Base-by-base conservation (phyloP, 805 yeast species). In the Groenewaldozyma salmanticensis region DNA sequence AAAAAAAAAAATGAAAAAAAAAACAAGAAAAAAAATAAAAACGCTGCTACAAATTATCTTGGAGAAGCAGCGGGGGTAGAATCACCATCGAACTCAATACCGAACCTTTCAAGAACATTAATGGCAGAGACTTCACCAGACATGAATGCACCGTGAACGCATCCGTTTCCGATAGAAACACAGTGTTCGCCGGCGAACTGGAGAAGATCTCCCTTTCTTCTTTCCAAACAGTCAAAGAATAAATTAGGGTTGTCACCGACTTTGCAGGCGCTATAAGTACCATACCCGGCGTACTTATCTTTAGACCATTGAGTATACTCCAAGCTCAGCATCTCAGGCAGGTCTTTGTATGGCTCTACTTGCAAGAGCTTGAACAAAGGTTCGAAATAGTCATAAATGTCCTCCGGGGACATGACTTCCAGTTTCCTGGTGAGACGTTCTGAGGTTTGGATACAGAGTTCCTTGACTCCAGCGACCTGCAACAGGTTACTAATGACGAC, bases 121-220 rank as follows among this genome's bases (percentile, higher is more conserved):
- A 40, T 44, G 20, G 53, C 53, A 31, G 53, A 46, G 16, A 35
- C 42, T 31, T 49, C 50, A 27, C 53, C 53, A 35, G 45, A 37
- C 13, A 42, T 44, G 33, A 45, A 49, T 18, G 52, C 52, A 24
- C 52, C 52, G 17, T 49, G 51, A 24, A 49, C 52, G 29, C 51
- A 48, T 5, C 52, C 52, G 27, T 46, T 49, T 9, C 49, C 50
- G 20, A 35, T 37, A 18, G 38, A 20, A 5, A 51, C 39, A 19
- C 51, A 47, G 42, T 57, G 61, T 45, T 57, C 61, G 21, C 61
- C 61, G 2, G 61, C 61, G 41, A 57, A 52, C 50, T 49, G 52
- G 17, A 50, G 50, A 40, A 33, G 46, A 16, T 37, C 42, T 19
- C 27, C 47, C 36, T 21, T 38, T 38, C 31, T 43, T 39, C 32